These are phyloP conservation scores for Lentinula raphanica DNA, from an alignment of 768 basidiomycete species.

Conservation along the genomic window DNA sequence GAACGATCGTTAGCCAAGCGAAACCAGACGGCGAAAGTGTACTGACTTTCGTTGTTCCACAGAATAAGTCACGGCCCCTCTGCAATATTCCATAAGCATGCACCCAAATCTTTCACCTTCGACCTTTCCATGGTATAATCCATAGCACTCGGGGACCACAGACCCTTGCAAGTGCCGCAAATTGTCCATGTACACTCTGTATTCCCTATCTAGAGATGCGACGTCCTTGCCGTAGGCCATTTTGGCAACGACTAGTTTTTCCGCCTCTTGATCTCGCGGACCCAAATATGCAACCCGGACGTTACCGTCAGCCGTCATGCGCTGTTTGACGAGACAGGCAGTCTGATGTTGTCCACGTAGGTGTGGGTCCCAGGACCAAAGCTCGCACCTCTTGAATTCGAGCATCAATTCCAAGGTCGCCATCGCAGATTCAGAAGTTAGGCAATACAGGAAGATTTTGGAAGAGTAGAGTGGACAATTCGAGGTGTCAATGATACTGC, in stretches of 20 bases:
- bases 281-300: not conserved
- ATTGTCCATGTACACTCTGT: conserved; percentile 26
- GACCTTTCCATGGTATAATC: conserved; percentile 27
- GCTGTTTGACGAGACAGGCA: conserved; percentile 12
- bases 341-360: conserved; percentile 15
- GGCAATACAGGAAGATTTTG: too few species aligned
- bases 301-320: not conserved
- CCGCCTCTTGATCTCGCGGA: not conserved
- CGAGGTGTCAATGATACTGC: too few species aligned
- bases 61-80: conserved; percentile 11
- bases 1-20: not conserved
- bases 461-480: too few species aligned
- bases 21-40: not conserved
- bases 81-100: conserved; percentile 35
- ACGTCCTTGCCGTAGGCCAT: conserved; percentile 22
- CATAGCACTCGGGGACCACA: conserved; percentile 33
- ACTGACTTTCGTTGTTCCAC: conserved; percentile 20
- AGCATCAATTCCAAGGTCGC: conserved; percentile 24
- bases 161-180: conserved; percentile 30
- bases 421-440: not conserved
- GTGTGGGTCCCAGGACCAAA: conserved; percentile 23
- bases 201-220: conserved; percentile 25
- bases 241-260: conserved; percentile 26
- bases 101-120: conserved; percentile 22
- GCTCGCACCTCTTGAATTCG: conserved; percentile 16